These are phyloP conservation scores for Durusdinium trenchii DNA, from an alignment of 73 alveolate species.

Conservation along the genomic window DNA sequence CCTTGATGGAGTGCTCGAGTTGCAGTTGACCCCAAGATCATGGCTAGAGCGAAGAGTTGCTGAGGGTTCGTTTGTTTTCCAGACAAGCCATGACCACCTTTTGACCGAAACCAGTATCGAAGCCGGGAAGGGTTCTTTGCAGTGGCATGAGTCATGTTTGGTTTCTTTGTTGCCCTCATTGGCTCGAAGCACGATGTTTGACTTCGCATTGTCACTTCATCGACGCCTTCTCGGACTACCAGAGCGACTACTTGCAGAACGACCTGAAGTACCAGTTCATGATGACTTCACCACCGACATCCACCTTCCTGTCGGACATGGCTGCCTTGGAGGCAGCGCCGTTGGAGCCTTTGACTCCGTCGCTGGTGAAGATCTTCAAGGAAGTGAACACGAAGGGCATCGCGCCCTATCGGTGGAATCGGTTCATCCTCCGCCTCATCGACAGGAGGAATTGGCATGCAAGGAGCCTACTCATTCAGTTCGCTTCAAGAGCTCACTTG, in stretches of 20 bases:
- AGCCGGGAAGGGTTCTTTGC: too few species aligned
- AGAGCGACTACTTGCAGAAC: too few species aligned
- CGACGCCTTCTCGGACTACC: too few species aligned
- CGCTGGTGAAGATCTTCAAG: neutral
- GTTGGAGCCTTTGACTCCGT: neutral
- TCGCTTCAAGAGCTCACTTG: neutral
- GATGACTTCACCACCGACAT: too few species aligned
- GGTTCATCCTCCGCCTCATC: neutral
- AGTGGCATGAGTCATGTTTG: too few species aligned
- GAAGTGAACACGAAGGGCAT: neutral
- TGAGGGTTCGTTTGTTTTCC: neutral
- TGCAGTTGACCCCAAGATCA: neutral
- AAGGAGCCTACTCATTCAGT: neutral
- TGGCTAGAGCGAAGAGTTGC: neutral
- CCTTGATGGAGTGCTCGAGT: neutral
- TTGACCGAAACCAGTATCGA: neutral
- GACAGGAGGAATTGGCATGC: neutral
- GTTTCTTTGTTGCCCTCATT: too few species aligned
- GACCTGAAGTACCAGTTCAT: too few species aligned
- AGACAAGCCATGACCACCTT: neutral
- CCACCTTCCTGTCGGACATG: too few species aligned
- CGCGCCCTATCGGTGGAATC: neutral
- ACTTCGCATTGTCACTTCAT: too few species aligned
- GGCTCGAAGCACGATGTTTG: too few species aligned
- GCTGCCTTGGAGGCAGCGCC: too few species aligned